Evolutionary conservation across 2,329 filamentous ascomycete genomes (phyloP).

Genomic region (Penicillium glabrum): DNA sequence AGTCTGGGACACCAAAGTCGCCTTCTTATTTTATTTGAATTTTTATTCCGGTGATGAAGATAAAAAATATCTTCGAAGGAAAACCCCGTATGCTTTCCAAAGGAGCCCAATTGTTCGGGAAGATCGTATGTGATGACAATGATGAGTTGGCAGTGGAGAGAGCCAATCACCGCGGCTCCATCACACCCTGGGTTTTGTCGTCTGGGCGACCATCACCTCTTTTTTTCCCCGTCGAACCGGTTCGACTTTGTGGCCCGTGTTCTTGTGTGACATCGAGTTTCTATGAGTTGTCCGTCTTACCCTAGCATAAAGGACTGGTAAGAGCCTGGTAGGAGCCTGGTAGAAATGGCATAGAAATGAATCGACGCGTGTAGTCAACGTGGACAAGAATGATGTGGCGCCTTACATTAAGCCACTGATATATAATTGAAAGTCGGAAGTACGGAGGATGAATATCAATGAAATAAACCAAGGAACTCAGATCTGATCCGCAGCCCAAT

Average conservation of each 20-base stretch:
- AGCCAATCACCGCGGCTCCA: constrained; percentile 18
- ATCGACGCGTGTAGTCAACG: not conserved
- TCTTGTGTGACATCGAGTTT: constrained; percentile 5
- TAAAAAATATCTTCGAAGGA: not conserved
- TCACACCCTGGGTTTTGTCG: constrained; percentile 17
- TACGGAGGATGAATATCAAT: not conserved
- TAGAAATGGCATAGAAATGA: not conserved
- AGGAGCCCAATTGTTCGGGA: not conserved
- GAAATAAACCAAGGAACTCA: not conserved
- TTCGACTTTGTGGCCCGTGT: constrained; percentile 10
- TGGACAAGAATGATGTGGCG: not conserved
- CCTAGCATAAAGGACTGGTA: not conserved
- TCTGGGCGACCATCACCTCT: constrained; percentile 19
- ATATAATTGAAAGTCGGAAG: not conserved
- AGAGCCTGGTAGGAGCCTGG: no score
- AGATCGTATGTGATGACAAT: constrained; percentile 18
- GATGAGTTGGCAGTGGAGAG: constrained; percentile 22
- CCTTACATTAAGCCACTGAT: not conserved
- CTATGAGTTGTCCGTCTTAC: not conserved
- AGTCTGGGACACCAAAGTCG: not conserved
- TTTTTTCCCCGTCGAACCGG: not conserved
- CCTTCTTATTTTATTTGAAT: not conserved
- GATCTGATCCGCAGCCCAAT: not conserved
- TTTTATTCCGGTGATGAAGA: not conserved
- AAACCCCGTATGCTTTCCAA: not conserved